Evolutionary conservation across 2,329 filamentous ascomycete species (phyloP).

Genomic region (Colletotrichum caudatum): DNA sequence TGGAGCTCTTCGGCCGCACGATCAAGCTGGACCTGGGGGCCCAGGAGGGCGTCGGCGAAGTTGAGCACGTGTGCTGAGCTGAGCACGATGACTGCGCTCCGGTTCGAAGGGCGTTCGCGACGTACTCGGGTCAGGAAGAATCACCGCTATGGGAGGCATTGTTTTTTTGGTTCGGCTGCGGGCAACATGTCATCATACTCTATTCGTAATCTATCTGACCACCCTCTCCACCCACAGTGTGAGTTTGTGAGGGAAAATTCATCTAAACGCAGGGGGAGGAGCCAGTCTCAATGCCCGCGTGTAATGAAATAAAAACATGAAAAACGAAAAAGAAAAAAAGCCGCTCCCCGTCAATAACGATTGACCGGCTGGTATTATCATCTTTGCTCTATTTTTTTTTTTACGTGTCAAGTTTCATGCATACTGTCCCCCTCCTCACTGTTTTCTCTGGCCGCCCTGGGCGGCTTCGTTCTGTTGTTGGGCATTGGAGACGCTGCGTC

Average conservation of each 20-base stretch:
- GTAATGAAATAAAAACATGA: neutral
- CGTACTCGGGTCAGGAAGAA: neutral
- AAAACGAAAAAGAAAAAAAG: constrained; percentile 4
- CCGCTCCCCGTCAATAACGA: constrained; percentile 1
- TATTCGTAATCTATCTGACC: constrained; percentile 39
- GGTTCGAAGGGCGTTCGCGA: neutral
- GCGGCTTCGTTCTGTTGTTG: constrained; percentile 25
- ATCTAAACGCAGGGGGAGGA: constrained; percentile 27
- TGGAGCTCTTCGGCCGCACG: constrained; percentile 84
- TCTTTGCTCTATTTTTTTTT: constrained; percentile 9
- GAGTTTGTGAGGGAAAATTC: constrained; percentile 33
- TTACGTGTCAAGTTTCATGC: neutral
- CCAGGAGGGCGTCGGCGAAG: constrained; percentile 69
- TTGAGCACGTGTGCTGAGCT: constrained; percentile 82
- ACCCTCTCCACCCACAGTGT: neutral
- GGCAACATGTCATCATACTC: constrained; percentile 40
- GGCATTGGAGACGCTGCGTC: constrained; percentile 35
- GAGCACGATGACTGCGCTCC: constrained; percentile 36
- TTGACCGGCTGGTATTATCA: constrained; percentile 35
- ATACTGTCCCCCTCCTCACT: neutral
- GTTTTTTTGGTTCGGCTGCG: constrained; percentile 40
- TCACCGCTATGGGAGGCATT: constrained; percentile 40
- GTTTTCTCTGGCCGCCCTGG: constrained; percentile 25
- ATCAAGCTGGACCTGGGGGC: constrained; percentile 84
- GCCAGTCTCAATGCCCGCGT: constrained; percentile 40